Evolutionary conservation across 371 early-diverging fungal species (phyloP).

Genomic region (Entomophthora muscae): DNA sequence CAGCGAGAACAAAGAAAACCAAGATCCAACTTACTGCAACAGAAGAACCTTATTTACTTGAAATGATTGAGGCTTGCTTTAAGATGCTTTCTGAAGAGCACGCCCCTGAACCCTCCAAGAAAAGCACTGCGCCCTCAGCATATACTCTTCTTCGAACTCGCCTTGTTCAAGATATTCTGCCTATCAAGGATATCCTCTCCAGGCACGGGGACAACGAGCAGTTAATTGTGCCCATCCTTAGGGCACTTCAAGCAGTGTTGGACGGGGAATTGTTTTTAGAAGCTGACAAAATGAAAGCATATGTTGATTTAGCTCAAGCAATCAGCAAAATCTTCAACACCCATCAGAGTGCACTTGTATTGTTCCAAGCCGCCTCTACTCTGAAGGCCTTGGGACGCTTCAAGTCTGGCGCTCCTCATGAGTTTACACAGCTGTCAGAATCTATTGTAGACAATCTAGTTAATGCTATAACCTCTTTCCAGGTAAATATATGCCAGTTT

Average conservation of each 20-base stretch:
- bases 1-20: not conserved
- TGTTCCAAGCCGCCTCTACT: not conserved
- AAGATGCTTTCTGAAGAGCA: not conserved
- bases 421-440: not conserved
- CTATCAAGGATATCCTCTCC: not conserved
- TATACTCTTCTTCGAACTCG: not conserved
- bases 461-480: not conserved
- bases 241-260: not conserved
- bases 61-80: not conserved
- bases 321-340: not conserved
- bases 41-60: not conserved
- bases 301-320: not conserved
- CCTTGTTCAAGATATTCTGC: not conserved
- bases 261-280: conserved; percentile 1
- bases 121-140: not conserved
- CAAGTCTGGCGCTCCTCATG: not conserved
- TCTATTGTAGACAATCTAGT: not conserved
- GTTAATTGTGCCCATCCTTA: not conserved
- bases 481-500: too few species aligned
- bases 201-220: not conserved
- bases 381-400: not conserved
- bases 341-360: not conserved
- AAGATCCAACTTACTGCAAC: not conserved
- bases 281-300: conserved; percentile 1
- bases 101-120: not conserved